Evolutionary conservation across 1,284 basidiomycete genomes (phyloP).

Genomic region (Filobasidium uniguttulatum): DNA sequence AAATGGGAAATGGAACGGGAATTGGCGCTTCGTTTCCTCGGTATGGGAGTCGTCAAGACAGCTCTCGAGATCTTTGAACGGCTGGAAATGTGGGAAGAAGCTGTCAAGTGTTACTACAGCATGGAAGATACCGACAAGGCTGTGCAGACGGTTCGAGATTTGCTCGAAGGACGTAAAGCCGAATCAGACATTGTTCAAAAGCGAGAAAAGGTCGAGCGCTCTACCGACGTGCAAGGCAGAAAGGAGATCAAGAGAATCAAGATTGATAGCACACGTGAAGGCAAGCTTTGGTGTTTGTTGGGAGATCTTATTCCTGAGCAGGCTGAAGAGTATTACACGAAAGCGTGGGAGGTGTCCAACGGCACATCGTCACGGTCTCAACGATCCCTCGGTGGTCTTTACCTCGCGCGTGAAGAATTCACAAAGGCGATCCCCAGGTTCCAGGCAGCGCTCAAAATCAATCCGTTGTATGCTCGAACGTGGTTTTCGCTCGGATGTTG

Average conservation of each 20-base stretch:
- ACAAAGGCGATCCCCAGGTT: constrained; percentile 53
- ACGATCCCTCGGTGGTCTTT: constrained; percentile 73
- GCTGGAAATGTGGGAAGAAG: constrained; percentile 95
- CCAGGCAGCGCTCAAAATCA: constrained; percentile 64
- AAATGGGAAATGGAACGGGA: constrained; percentile 86
- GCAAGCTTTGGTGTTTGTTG: constrained; percentile 89
- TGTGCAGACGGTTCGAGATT: constrained; percentile 60
- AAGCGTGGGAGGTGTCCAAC: constrained; percentile 70
- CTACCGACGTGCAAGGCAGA: constrained; percentile 12
- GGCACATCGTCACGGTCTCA: constrained; percentile 74
- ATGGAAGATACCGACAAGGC: constrained; percentile 67
- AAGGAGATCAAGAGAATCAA: constrained; percentile 39
- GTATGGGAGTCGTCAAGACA: constrained; percentile 69
- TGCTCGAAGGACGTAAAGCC: constrained; percentile 65
- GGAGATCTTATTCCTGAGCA: constrained; percentile 56
- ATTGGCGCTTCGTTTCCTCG: constrained; percentile 64
- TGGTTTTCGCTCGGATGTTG: constrained; percentile 97
- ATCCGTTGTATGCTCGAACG: constrained; percentile 68
- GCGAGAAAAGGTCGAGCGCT: constrained; percentile 45
- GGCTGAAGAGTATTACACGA: constrained; percentile 60
- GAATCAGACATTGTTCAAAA: constrained; percentile 62
- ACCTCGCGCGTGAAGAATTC: constrained; percentile 59
- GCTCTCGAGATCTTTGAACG: constrained; percentile 83
- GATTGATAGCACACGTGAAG: constrained; percentile 59
- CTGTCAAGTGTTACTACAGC: constrained; percentile 65